These are phyloP conservation scores for Trametes polyzona DNA, from an alignment of 1,284 basidiomycete genomes.

Conservation along the genomic window DNA sequence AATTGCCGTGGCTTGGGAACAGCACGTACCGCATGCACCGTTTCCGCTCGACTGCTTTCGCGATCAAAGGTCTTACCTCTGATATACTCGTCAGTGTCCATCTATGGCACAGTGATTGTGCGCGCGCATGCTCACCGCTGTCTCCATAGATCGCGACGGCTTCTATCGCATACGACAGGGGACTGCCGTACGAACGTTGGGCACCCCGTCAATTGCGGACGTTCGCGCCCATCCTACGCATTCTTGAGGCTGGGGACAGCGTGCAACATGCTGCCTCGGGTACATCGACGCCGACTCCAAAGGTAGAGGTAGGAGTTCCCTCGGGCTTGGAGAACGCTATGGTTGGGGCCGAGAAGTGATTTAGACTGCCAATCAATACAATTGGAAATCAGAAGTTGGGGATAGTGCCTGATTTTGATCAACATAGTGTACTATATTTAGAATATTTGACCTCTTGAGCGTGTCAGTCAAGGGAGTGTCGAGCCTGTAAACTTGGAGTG, in stretches of 20 bases:
- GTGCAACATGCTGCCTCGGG: slow-evolving; percentile 22
- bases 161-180: slow-evolving; percentile 54
- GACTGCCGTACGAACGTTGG: slow-evolving; percentile 53
- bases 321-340: slow-evolving; percentile 8
- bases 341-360: slow-evolving; percentile 2
- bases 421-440: too few species aligned
- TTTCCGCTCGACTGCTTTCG: slow-evolving; percentile 73
- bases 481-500: neutral
- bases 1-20: slow-evolving; percentile 48
- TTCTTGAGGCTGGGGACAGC: slow-evolving; percentile 23
- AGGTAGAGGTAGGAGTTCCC: slow-evolving; percentile 25
- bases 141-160: slow-evolving; percentile 67
- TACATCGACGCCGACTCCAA: slow-evolving; percentile 26
- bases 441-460: neutral
- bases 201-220: slow-evolving; percentile 45
- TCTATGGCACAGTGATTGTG: neutral
- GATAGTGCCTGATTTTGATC: too few species aligned
- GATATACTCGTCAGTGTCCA: slow-evolving; percentile 69
- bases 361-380: neutral
- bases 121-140: neutral
- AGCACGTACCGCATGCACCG: slow-evolving; percentile 73
- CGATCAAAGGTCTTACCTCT: slow-evolving; percentile 82
- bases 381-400: too few species aligned
- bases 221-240: slow-evolving; percentile 31
- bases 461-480: neutral